These are phyloP conservation scores for Solanum corneliomulleri DNA, from an alignment of 257 asterid genomes.

Conservation along the genomic window DNA sequence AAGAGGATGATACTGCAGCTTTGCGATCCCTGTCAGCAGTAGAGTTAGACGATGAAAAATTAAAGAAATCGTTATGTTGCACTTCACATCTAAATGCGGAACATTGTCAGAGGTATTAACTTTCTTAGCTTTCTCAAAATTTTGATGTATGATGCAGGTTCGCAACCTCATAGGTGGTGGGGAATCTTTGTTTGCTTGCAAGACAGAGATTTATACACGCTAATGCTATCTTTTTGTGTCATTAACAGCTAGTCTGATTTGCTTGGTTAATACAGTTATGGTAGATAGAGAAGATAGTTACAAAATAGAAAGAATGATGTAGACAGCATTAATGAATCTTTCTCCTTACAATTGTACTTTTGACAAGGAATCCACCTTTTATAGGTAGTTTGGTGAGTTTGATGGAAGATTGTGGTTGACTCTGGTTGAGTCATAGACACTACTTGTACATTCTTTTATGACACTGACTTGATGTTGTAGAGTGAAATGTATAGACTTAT, in stretches of 20 bases:
- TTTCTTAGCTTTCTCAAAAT: not conserved
- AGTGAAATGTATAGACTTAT: not conserved
- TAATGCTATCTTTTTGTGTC: not conserved
- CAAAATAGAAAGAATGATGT: not conserved
- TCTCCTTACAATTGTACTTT: not conserved
- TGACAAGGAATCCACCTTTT: not conserved
- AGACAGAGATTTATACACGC: not conserved
- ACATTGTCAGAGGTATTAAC: conserved; percentile 25
- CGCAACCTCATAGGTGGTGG: not conserved
- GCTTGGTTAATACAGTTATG: not conserved
- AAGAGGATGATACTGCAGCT: conserved; percentile 33
- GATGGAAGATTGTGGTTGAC: not conserved
- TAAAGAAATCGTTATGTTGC: conserved; percentile 27
- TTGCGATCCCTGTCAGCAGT: conserved; percentile 22
- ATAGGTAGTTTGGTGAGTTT: not conserved
- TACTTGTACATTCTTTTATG: not conserved
- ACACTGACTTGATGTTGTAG: not conserved
- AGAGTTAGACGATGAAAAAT: conserved; percentile 12
- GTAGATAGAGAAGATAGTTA: not conserved
- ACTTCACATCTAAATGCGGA: conserved; percentile 14
- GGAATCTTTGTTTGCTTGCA: not conserved
- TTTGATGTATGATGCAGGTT: not conserved
- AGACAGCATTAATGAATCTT: not conserved
- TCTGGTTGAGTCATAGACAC: not conserved
- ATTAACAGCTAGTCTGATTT: not conserved